These are phyloP conservation scores for Claviceps digitariae DNA, from an alignment of 2,329 filamentous ascomycete genomes.

Conservation along the genomic window DNA sequence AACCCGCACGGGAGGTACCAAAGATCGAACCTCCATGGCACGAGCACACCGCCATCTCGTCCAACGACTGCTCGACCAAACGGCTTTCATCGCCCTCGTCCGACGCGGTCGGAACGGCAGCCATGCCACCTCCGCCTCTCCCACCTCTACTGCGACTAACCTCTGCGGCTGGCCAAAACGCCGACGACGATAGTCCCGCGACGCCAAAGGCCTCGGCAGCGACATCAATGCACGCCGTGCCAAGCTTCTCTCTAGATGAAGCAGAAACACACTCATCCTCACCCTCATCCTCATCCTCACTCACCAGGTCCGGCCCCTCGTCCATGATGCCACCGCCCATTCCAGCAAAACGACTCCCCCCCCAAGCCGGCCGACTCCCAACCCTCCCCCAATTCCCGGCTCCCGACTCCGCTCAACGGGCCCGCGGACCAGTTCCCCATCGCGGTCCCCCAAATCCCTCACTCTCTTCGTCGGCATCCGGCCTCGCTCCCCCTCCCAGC, in stretches of 20 bases:
- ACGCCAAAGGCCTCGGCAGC: constrained; percentile 35
- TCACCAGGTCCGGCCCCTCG: constrained; percentile 1
- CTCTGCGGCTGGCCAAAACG: background rate
- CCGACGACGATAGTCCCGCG: constrained; percentile 26
- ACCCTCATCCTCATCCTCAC: background rate
- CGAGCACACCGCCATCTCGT: background rate
- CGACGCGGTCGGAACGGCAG: constrained; percentile 15
- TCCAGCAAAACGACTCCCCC: constrained; percentile 15
- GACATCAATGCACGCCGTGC: constrained; percentile 20
- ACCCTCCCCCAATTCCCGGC: constrained; percentile 34
- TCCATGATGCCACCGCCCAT: constrained; percentile 15
- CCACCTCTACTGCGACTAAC: constrained; percentile 16
- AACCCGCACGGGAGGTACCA: constrained; percentile 3
- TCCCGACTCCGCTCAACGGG: constrained; percentile 37
- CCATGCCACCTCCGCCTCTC: constrained; percentile 25
- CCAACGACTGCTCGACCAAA: background rate
- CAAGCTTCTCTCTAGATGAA: constrained; percentile 29
- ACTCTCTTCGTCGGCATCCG: constrained; percentile 14
- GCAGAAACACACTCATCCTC: constrained; percentile 4
- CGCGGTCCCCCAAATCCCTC: constrained; percentile 18
- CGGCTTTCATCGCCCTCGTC: constrained; percentile 2
- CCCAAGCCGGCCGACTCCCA: constrained; percentile 16
- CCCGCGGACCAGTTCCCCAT: constrained; percentile 28
- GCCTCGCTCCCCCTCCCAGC: constrained; percentile 44
- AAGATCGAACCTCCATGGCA: no score